Conservation (phyloP, 2,329 filamentous ascomycete species). For the Aspergillus japonicus region DNA sequence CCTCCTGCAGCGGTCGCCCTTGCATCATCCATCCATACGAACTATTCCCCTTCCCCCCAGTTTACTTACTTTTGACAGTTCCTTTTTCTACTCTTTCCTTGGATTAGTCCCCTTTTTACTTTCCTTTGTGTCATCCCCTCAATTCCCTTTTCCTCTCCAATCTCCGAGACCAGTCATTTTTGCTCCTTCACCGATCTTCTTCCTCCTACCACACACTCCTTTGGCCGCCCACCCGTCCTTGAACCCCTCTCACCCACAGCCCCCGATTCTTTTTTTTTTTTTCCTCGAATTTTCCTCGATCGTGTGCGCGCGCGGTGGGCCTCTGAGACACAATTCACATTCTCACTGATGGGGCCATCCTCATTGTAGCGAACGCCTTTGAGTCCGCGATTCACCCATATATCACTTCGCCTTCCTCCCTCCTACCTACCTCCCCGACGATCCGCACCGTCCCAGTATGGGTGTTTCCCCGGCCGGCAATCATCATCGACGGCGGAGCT, state of each 20-base stretch:
- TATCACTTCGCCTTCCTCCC: slow-evolving; percentile 3
- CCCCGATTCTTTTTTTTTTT: slow-evolving; percentile 4
- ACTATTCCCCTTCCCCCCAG: neutral
- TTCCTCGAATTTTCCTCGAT: neutral
- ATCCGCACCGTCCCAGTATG: slow-evolving; percentile 26
- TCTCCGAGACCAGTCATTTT: slow-evolving; percentile 6
- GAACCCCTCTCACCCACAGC: neutral
- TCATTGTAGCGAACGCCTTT: slow-evolving; percentile 7
- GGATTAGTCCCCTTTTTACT: slow-evolving; percentile 1
- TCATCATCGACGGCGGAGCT: slow-evolving; percentile 42
- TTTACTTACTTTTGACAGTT: neutral
- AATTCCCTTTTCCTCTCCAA: slow-evolving; percentile 1
- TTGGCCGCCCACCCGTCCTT: neutral
- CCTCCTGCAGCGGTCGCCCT: slow-evolving; percentile 18
- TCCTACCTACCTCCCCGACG: neutral
- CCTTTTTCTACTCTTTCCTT: slow-evolving; percentile 4
- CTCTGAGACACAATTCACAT: neutral
- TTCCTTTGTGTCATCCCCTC: neutral
- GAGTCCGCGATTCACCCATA: slow-evolving; percentile 2
- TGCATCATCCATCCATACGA: slow-evolving; percentile 14
- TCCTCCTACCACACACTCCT: neutral
- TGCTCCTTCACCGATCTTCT: slow-evolving; percentile 12
- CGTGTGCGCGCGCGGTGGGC: neutral
- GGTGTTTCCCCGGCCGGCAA: slow-evolving; percentile 33
- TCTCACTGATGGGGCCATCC: slow-evolving; percentile 19